phyloP scores from a whole-genome alignment of 2,329 filamentous ascomycete genomes.

The Cryoendolithus antarcticus region DNA sequence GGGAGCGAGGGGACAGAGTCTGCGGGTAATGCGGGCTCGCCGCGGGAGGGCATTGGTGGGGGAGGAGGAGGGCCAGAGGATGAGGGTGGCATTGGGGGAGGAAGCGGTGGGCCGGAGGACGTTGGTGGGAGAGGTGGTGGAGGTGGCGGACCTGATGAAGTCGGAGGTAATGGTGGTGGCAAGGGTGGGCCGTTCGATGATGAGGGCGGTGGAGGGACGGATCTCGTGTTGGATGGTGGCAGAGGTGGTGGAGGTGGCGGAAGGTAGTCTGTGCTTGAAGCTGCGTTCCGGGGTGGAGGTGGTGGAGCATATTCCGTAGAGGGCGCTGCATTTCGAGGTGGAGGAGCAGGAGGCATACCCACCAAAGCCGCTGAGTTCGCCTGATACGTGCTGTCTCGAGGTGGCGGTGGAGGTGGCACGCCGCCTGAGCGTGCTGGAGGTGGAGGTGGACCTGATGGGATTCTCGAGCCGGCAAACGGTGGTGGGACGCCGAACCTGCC shows the following conservation, averaged over 20 bases:
- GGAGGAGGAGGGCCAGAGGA: conserved; percentile 27
- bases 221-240: conserved; percentile 18
- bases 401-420: conserved; percentile 26
- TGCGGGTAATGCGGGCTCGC: conserved; percentile 26
- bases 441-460: conserved; percentile 54
- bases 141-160: conserved; percentile 24
- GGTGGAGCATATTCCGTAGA: conserved; percentile 14
- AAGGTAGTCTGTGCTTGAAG: conserved; percentile 10
- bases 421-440: conserved; percentile 50
- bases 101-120: conserved; percentile 29
- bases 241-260: conserved; percentile 33
- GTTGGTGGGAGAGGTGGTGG: conserved; percentile 27
- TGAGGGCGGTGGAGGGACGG: conserved; percentile 24
- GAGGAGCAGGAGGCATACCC: conserved; percentile 38
- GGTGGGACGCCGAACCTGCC: conserved; percentile 64
- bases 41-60: conserved; percentile 24
- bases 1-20: conserved; percentile 38
- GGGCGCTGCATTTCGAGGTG: conserved; percentile 37
- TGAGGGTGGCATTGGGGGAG: conserved; percentile 36
- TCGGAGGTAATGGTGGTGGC: conserved; percentile 30
- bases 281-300: conserved; percentile 13
- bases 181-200: conserved; percentile 24
- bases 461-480: conserved; percentile 55
- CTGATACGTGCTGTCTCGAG: conserved; percentile 46
- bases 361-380: conserved; percentile 29